Base-by-base conservation (phyloP, 495 filamentous ascomycete genomes). In the Daldinia decipiens region DNA sequence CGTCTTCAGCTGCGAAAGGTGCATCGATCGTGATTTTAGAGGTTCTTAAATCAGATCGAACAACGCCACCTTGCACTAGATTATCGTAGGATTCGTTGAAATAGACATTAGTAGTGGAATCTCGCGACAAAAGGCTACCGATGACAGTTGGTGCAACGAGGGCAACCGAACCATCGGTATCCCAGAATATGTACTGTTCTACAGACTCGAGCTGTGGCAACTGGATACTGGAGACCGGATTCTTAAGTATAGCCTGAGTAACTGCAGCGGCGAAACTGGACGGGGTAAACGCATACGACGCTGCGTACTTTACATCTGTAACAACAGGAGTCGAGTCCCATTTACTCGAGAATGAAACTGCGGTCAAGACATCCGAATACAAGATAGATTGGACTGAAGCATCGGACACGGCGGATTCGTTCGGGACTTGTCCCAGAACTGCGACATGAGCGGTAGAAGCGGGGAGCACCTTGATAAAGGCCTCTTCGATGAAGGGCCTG, bases 131-230 rank as follows among this genome's bases (percentile, higher is more conserved):
- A 4, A 95, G 82, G 71, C 88, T 88, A 43, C 90, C 89, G 31
- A 98, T 78, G 39, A 85, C 85, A 21, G 85, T 76, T 8, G 93
- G 87, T 27, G 93, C 89, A 55, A 84, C 82, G 45, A 82, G 84
- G 36, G 90, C 87, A 1, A 80, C 78, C 26, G 93, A 95, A 76
- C 87, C 87, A 69, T 97, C 95, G 17, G 91, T 79, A 77, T 98
- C 92, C 95, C 94, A 99, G 85, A 99, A 97, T 21, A 89, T 87
- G 82, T 94, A 99, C 74, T 98, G 92, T 75, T 92, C 84, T 29
- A 90, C 87, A 34, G 78, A 75, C 27, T 84, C 80, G 19, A 81
- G 74, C 65, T 83, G 84, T 53, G 83, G 79, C 43, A 88, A 82
- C 45, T 86, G 87, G 4, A 75, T 77, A 39, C 74, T 71, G 65